Evolutionary conservation across 2,329 filamentous ascomycete genomes (phyloP).

Genomic region (Verticillium dahliae): DNA sequence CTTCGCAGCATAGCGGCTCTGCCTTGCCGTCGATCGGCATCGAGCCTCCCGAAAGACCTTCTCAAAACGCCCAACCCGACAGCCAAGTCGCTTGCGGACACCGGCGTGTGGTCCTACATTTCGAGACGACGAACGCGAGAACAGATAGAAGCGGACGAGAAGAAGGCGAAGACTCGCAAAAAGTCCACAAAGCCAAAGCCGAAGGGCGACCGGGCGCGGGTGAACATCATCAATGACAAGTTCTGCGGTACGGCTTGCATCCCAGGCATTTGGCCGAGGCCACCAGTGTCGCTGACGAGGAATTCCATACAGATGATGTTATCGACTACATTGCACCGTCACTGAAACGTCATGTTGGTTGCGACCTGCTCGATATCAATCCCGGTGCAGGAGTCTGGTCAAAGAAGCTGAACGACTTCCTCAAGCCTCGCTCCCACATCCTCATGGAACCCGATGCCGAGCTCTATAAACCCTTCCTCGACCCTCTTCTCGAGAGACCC

Average conservation of each 20-base stretch:
- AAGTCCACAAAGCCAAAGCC: constrained; percentile 1
- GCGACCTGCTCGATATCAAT: constrained; percentile 82
- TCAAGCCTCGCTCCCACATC: constrained; percentile 77
- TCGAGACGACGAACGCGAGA: not conserved
- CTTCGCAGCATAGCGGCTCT: not conserved
- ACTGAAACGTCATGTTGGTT: constrained; percentile 64
- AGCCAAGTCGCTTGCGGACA: not conserved
- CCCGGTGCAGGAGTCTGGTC: constrained; percentile 79
- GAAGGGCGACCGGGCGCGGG: constrained; percentile 28
- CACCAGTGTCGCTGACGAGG: not conserved
- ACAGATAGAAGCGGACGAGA: not conserved
- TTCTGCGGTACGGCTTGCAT: constrained; percentile 35
- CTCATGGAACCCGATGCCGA: constrained; percentile 66
- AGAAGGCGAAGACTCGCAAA: not conserved
- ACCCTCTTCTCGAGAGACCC: constrained; percentile 43
- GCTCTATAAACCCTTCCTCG: constrained; percentile 55
- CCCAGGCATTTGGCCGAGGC: not conserved
- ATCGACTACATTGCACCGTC: constrained; percentile 62
- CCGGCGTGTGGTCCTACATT: not conserved
- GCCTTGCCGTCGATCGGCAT: not conserved
- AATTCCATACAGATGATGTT: constrained; percentile 50
- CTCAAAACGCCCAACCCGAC: not conserved
- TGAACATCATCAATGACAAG: constrained; percentile 45
- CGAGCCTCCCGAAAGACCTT: not conserved
- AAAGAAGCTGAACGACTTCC: constrained; percentile 61